Base-by-base conservation (phyloP, 352 stramenopile species). In the Globisporangium heterothallicum region DNA sequence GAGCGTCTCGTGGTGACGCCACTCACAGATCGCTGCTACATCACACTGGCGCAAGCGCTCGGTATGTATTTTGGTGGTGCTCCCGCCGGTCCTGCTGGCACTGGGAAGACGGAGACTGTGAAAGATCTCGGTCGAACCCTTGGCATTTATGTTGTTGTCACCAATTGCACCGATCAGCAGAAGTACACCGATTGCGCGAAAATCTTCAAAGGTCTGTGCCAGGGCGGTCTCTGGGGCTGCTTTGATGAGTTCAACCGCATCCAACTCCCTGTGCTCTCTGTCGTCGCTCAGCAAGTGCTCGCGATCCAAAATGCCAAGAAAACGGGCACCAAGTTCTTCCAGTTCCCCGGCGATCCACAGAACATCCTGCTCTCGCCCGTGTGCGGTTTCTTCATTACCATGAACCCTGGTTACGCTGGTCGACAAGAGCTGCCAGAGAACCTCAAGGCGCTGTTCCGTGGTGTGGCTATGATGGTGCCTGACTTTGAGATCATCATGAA, bases 161-260 rank as follows among this genome's bases (percentile, higher is more conserved):
- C 95, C 0, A 98, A 99, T 66, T 99, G 95, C 68, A 96, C 80
- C 0, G 96, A 98, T 70, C 95, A 99, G 78, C 94, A 98, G 61
- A 98, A 97, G 63, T 98, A 98, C 72, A 97, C 91, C 6, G 95
- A 98, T 73, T 98, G 90, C 61, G 94, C 94, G 21, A 98, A 99
- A 69, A 98, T 99, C 65, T 98, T 98, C 70, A 98, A 98, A 66
- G 95, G 96, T 13, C 57, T 99, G 13, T 99, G 95, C 49, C 93
- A 98, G 55, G 93, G 92, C 19, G 96, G 95, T 32, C 70, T 98
- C 5, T 99, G 96, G 95, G 95, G 95, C 24, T 99, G 96, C 63
- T 99, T 99, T 58, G 95, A 98, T 60, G 95, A 98, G 59, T 99
- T 99, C 75, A 99, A 99, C 66, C 92, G 95, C 24, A 99, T 98